A percentile compares a stretch with the other conserved stretches of the same genome.
Evolutionary conservation across 805 yeast species (phyloP).

Genomic region (Zygoascus tannicola): DNA sequence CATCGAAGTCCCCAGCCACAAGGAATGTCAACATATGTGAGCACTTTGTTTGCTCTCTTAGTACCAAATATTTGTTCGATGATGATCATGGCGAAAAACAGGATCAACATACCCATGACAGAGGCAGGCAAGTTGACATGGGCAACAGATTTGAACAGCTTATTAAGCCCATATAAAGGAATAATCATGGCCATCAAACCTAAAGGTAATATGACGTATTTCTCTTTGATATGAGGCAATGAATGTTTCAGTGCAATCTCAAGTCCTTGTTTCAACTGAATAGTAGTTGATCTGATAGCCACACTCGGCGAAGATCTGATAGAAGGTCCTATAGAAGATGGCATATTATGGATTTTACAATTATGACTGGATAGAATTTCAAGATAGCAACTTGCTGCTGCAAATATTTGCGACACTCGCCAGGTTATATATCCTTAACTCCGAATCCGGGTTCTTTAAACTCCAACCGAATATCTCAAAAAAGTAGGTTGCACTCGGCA

Average conservation of each 20-base stretch:
- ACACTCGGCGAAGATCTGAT: too few relatives aligned
- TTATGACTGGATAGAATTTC: too few relatives aligned
- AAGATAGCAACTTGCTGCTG: too few relatives aligned
- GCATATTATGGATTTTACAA: too few relatives aligned
- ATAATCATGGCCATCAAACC: constrained; percentile 40
- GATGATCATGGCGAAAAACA: constrained; percentile 39
- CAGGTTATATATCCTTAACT: too few relatives aligned
- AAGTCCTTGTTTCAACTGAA: background rate
- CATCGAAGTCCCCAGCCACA: constrained; percentile 61
- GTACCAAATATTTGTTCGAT: constrained; percentile 34
- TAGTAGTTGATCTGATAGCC: too few relatives aligned
- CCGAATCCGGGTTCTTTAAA: too few relatives aligned
- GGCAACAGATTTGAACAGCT: constrained; percentile 33
- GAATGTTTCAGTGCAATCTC: background rate
- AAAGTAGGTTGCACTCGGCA: too few relatives aligned
- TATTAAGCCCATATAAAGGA: constrained; percentile 46
- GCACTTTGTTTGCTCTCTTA: constrained; percentile 20
- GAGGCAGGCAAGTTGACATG: constrained; percentile 58
- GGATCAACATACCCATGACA: constrained; percentile 58
- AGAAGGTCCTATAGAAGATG: too few relatives aligned
- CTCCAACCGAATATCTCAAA: too few relatives aligned
- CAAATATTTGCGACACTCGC: too few relatives aligned
- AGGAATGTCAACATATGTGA: constrained; percentile 43
- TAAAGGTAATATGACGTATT: constrained; percentile 30
- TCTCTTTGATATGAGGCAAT: background rate